These are phyloP conservation scores for Penicillium crustosum DNA, from an alignment of 2,329 filamentous ascomycete genomes.

Conservation along the genomic window DNA sequence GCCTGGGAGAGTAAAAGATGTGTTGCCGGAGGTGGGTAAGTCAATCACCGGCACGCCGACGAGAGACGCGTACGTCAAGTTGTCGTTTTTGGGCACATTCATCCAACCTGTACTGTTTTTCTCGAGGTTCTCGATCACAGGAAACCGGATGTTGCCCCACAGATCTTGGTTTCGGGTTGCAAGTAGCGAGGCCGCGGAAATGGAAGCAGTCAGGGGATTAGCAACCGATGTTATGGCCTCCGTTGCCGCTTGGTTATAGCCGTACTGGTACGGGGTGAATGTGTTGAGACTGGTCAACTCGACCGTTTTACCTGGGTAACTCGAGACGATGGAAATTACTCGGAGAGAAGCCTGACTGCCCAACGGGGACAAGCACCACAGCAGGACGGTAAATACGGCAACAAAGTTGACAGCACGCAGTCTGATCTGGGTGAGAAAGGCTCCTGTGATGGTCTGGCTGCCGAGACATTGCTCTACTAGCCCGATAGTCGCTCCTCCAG, in stretches of 20 bases:
- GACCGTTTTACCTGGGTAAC: neutral
- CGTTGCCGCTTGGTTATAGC: neutral
- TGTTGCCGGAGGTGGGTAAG: neutral
- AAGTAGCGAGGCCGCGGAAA: neutral
- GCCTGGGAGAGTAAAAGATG: slow-evolving; percentile 1
- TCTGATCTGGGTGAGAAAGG: neutral
- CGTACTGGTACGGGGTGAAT: neutral
- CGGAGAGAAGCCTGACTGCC: slow-evolving; percentile 1
- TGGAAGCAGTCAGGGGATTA: neutral
- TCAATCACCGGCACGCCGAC: neutral
- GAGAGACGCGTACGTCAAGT: slow-evolving; percentile 1
- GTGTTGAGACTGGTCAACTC: neutral
- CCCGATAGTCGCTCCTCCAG: neutral
- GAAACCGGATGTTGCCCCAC: slow-evolving; percentile 1
- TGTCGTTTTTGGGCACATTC: neutral
- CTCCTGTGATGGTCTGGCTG: slow-evolving; percentile 1
- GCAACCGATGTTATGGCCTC: neutral
- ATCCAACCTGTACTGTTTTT: neutral
- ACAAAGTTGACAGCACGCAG: neutral
- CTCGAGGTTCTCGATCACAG: neutral
- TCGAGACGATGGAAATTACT: neutral
- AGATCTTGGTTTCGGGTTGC: neutral
- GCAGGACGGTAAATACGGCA: neutral
- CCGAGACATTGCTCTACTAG: slow-evolving; percentile 3
- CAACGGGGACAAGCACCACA: slow-evolving; percentile 1